phyloP scores from a whole-genome alignment of 352 stramenopile genomes.

The Phytophthora podocarpi region DNA sequence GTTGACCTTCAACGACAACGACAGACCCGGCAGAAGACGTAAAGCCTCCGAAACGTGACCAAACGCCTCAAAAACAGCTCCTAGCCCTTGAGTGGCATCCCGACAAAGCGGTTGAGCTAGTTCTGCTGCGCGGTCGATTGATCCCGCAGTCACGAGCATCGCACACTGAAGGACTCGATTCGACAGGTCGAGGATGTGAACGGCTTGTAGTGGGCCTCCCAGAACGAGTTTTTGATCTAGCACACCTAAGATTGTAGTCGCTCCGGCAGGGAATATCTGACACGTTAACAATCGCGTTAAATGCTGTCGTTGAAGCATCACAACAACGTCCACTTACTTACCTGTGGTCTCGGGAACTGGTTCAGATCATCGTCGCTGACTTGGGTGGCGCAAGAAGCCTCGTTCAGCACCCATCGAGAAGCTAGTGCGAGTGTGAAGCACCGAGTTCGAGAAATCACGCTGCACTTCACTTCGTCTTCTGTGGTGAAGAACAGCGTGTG shows the following conservation, averaged over 20 bases:
- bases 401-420: constrained; percentile 39
- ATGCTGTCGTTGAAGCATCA: not conserved
- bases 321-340: constrained; percentile 11
- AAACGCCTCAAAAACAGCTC: constrained; percentile 72
- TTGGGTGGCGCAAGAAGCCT: constrained; percentile 36
- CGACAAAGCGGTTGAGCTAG: constrained; percentile 44
- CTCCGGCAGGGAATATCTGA: constrained; percentile 45
- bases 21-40: constrained; percentile 42
- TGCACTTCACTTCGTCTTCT: constrained; percentile 68
- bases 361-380: constrained; percentile 35
- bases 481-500: constrained; percentile 74
- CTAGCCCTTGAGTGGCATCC: constrained; percentile 59
- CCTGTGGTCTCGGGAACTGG: constrained; percentile 57
- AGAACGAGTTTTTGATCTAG: constrained; percentile 61
- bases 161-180: constrained; percentile 73
- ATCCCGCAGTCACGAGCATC: constrained; percentile 62
- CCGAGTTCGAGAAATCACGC: constrained; percentile 58
- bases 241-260: constrained; percentile 57
- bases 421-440: constrained; percentile 72
- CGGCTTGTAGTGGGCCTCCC: constrained; percentile 39
- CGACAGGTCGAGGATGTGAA: constrained; percentile 65
- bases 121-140: constrained; percentile 45
- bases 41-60: constrained; percentile 48
- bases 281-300: constrained; percentile 1
- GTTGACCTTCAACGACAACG: constrained; percentile 53